Conservation (phyloP, 2,329 filamentous ascomycete species). For the Scytalidium sp. region DNA sequence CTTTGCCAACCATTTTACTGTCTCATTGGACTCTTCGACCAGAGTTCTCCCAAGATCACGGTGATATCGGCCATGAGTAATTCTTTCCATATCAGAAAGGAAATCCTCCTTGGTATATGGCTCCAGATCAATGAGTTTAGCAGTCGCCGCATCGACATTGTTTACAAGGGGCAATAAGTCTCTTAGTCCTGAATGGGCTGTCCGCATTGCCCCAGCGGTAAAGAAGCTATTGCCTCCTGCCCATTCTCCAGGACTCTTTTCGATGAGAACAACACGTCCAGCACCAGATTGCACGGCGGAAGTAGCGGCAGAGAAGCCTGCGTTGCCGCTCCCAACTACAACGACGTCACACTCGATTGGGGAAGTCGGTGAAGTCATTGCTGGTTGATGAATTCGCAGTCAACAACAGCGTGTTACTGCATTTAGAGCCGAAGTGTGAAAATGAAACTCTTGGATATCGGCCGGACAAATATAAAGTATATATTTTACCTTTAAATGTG, state of each 20-base stretch:
- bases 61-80: conserved; percentile 54
- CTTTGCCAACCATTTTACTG: conserved; percentile 52
- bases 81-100: conserved; percentile 48
- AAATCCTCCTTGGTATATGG: conserved; percentile 57
- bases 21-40: conserved; percentile 46
- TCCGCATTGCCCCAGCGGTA: conserved; percentile 36
- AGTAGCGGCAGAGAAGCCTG: conserved; percentile 45
- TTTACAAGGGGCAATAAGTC: conserved; percentile 61
- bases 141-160: conserved; percentile 47
- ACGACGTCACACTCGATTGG: conserved; percentile 38
- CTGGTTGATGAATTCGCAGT: background rate
- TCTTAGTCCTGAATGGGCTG: conserved; percentile 48
- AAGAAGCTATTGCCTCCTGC: conserved; percentile 19
- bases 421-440: too few relatives aligned
- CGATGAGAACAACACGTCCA: conserved; percentile 12
- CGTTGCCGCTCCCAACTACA: conserved; percentile 62
- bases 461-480: too few relatives aligned
- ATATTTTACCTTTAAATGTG: too few relatives aligned
- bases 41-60: conserved; percentile 43
- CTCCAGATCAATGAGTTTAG: conserved; percentile 52
- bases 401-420: too few relatives aligned
- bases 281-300: conserved; percentile 13
- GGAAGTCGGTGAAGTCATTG: background rate
- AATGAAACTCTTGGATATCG: too few relatives aligned
- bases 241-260: conserved; percentile 18